These are phyloP conservation scores for Euphorbia corollata DNA, from an alignment of 441 rosid genomes.

Conservation along the genomic window DNA sequence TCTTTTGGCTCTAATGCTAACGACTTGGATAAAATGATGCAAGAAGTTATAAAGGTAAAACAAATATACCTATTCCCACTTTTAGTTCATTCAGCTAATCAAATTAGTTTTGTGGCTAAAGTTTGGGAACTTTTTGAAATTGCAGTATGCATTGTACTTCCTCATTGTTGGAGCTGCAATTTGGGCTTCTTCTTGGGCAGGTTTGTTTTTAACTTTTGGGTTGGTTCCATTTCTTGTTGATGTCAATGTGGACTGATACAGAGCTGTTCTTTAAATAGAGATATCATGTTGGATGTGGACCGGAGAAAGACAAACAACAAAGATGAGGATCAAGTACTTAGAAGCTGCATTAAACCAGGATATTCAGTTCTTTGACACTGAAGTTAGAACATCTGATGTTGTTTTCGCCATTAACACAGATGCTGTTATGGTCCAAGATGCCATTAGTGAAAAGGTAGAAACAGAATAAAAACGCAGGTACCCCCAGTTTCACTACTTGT, in stretches of 20 bases:
- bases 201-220: conserved; percentile 23
- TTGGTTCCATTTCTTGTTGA: conserved; percentile 2
- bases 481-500: conserved; percentile 15
- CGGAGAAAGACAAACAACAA: conserved; percentile 95
- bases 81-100: background rate
- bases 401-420: conserved; percentile 87
- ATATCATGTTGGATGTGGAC: conserved; percentile 99
- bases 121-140: conserved; percentile 8
- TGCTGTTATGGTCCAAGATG: conserved; percentile 97
- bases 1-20: conserved; percentile 94
- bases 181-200: conserved; percentile 99
- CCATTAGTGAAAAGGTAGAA: conserved; percentile 95
- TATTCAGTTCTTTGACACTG: conserved; percentile 88
- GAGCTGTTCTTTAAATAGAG: conserved; percentile 39
- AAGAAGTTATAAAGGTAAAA: conserved; percentile 86
- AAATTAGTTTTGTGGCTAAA: background rate
- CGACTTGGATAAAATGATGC: conserved; percentile 87
- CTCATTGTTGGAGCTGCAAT: conserved; percentile 97
- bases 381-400: conserved; percentile 90
- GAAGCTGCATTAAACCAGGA: conserved; percentile 97
- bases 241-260: conserved; percentile 13
- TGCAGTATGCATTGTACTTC: conserved; percentile 92
- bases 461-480: background rate
- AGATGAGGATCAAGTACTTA: conserved; percentile 93
- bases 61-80: background rate